These are phyloP conservation scores for Gloeophyllum trabeum DNA, from an alignment of 768 basidiomycete genomes.

Conservation along the genomic window DNA sequence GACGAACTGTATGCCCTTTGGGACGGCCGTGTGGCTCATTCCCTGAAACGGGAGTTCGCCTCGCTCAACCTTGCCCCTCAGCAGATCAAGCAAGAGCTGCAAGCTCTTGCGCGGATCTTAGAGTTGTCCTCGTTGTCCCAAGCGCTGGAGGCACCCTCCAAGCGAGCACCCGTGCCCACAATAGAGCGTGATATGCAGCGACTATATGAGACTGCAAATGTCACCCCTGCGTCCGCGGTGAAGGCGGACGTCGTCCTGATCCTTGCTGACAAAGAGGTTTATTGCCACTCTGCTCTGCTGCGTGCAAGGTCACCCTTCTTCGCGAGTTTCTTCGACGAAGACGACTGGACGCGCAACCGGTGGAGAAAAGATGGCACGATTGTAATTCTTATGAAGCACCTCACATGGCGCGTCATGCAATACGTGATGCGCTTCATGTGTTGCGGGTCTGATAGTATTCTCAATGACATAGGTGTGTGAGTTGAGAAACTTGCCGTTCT, in stretches of 20 bases:
- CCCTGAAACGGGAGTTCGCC: conserved; percentile 28
- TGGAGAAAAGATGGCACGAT: conserved; percentile 41
- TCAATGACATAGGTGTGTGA: conserved; percentile 30
- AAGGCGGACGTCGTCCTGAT: conserved; percentile 62
- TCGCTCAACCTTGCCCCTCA: conserved; percentile 28
- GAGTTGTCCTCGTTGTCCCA: conserved; percentile 40
- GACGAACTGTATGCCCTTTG: conserved; percentile 77
- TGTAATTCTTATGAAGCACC: conserved; percentile 58
- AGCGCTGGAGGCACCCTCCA: conserved; percentile 51
- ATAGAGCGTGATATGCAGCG: conserved; percentile 36
- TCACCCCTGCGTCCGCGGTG: conserved; percentile 14
- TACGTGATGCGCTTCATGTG: conserved; percentile 72
- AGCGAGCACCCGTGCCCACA: conserved; percentile 36
- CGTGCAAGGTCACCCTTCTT: conserved; percentile 81
- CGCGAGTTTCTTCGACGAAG: conserved; percentile 68
- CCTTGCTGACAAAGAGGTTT: conserved; percentile 55
- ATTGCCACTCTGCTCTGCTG: conserved; percentile 65
- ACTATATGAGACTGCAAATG: conserved; percentile 33
- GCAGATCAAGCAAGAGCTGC: conserved; percentile 54
- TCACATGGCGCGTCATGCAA: conserved; percentile 63
- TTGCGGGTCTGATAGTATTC: conserved; percentile 58
- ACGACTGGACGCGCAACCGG: conserved; percentile 67
- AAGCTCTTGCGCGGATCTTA: conserved; percentile 42
- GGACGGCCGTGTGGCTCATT: conserved; percentile 56
- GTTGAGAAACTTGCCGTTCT: neutral